phyloP scores from a whole-genome alignment of 805 yeast genomes.

The Yamadazyma akitaensis region DNA sequence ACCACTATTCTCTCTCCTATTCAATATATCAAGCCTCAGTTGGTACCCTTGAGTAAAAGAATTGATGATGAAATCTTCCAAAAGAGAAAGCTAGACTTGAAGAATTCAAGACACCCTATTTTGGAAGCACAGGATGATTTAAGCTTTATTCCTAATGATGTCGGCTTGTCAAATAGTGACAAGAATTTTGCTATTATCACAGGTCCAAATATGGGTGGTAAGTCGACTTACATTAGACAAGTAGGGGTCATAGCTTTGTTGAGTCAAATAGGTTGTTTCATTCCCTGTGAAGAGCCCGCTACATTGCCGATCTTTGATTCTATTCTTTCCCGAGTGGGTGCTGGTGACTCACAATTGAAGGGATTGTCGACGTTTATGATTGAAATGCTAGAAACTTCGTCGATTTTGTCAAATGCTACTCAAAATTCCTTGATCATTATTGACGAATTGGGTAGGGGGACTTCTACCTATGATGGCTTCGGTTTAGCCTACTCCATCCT shows the following conservation, averaged over 20 bases:
- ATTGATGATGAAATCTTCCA: conserved; percentile 21
- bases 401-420: conserved; percentile 78
- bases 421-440: conserved; percentile 77
- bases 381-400: conserved; percentile 92
- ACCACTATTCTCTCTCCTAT: conserved; percentile 74
- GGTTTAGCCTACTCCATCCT: conserved; percentile 97
- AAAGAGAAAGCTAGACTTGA: conserved; percentile 50
- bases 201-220: conserved; percentile 98
- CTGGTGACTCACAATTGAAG: conserved; percentile 95
- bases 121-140: conserved; percentile 89
- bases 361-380: conserved; percentile 92
- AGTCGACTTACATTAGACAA: conserved; percentile 88
- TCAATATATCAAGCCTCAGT: conserved; percentile 72
- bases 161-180: conserved; percentile 47
- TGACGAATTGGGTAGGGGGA: conserved; percentile 96
- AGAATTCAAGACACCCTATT: conserved; percentile 91
- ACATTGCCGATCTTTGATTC: conserved; percentile 86
- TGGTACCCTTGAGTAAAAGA: conserved; percentile 50
- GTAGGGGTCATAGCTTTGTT: conserved; percentile 81
- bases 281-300: conserved; percentile 65
- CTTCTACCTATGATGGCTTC: conserved; percentile 88
- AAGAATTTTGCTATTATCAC: conserved; percentile 74
- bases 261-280: conserved; percentile 87
- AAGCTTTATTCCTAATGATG: conserved; percentile 88
- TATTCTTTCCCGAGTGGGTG: conserved; percentile 95